phyloP scores from a whole-genome alignment of 2,329 filamentous ascomycete genomes.

The Xylogone sp. region DNA sequence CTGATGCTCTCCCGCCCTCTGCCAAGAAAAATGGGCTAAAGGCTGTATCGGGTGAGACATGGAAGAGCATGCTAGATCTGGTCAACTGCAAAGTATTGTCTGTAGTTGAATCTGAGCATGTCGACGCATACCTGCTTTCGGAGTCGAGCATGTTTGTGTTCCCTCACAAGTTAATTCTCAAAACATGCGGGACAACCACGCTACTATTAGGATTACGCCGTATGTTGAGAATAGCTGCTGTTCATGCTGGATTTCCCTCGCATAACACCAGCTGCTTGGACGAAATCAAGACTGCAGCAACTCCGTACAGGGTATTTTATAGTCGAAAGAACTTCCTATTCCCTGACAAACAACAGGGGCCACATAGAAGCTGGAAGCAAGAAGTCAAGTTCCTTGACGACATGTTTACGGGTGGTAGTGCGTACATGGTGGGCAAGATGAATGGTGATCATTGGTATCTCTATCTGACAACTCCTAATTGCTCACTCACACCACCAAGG shows the following conservation, averaged over 20 bases:
- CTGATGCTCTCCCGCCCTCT: constrained; percentile 65
- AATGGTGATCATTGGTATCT: constrained; percentile 99
- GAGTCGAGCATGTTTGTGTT: constrained; percentile 99
- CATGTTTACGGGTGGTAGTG: constrained; percentile 87
- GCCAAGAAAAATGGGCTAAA: constrained; percentile 78
- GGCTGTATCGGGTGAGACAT: constrained; percentile 75
- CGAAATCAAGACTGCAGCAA: constrained; percentile 72
- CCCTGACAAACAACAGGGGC: constrained; percentile 88
- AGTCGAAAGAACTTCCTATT: constrained; percentile 98
- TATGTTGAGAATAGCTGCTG: constrained; percentile 86
- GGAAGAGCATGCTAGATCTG: constrained; percentile 96
- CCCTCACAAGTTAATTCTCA: constrained; percentile 98
- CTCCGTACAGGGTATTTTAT: constrained; percentile 95
- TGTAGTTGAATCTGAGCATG: constrained; percentile 85
- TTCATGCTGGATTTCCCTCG: constrained; percentile 85
- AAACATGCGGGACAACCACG: constrained; percentile 97
- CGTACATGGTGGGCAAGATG: constrained; percentile 99
- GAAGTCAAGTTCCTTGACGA: constrained; percentile 91
- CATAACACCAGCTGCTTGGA: constrained; percentile 63
- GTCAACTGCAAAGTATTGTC: constrained; percentile 99
- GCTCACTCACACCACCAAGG: constrained; percentile 73
- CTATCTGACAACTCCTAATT: constrained; percentile 87
- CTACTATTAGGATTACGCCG: constrained; percentile 84
- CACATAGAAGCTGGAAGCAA: constrained; percentile 95
- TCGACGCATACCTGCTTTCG: constrained; percentile 94